Percentiles rank a stretch among this genome's conserved stretches.
Conservation (phyloP, 306 rosid species). For the Quercus cerris region DNA sequence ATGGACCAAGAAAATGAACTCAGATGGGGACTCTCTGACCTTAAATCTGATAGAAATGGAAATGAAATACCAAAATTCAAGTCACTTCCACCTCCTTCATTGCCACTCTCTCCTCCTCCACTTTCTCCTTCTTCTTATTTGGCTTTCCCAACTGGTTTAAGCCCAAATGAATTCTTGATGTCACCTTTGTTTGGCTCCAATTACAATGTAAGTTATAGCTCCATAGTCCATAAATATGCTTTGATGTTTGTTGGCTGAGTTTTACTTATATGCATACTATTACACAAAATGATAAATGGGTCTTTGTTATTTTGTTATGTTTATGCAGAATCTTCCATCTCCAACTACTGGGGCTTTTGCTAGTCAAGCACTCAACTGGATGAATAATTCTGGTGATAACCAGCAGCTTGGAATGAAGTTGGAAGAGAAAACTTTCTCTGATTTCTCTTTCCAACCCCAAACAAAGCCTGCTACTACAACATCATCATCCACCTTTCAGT, state of each 20-base stretch:
- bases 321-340: conserved; percentile 60
- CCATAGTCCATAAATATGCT: not conserved
- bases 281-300: conserved; percentile 7
- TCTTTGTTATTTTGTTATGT: conserved; percentile 7
- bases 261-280: not conserved
- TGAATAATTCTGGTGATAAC: conserved; percentile 25
- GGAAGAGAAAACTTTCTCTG: conserved; percentile 41
- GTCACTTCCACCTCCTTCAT: conserved; percentile 58
- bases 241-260: not conserved
- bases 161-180: conserved; percentile 60
- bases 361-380: conserved; percentile 45
- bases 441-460: conserved; percentile 70
- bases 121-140: conserved; percentile 62
- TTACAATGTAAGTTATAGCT: conserved; percentile 52
- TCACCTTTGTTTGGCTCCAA: conserved; percentile 54
- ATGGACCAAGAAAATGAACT: conserved; percentile 26
- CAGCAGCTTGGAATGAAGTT: conserved; percentile 34
- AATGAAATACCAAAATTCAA: conserved; percentile 57
- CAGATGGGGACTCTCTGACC: conserved; percentile 44
- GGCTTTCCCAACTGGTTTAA: conserved; percentile 39
- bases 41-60: conserved; percentile 17
- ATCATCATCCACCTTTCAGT: conserved; percentile 29
- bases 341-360: conserved; percentile 59
- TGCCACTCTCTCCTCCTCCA: conserved; percentile 51
- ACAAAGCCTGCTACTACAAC: conserved; percentile 22